Evolutionary conservation across 2,329 filamentous ascomycete genomes (phyloP).

Genomic region (Venturia carpophila): DNA sequence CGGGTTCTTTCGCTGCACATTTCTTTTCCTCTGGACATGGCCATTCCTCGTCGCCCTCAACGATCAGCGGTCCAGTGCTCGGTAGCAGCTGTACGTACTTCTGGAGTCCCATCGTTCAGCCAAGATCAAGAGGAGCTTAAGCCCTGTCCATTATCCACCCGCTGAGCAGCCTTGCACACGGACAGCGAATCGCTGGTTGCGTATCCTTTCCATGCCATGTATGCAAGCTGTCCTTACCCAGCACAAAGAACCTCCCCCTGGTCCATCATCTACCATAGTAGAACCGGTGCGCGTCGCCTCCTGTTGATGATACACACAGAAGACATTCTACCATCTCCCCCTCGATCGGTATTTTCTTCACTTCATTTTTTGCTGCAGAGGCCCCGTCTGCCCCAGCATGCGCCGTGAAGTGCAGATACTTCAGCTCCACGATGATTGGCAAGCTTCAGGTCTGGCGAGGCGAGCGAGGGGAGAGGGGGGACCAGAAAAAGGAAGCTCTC

Average conservation of each 20-base stretch:
- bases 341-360: neutral
- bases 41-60: neutral
- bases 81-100: too few relatives aligned
- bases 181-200: neutral
- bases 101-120: too few relatives aligned
- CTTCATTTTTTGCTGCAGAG: neutral
- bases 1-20: too few relatives aligned
- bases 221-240: neutral
- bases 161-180: neutral
- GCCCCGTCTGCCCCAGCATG: neutral
- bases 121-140: neutral
- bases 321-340: neutral
- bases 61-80: neutral
- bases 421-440: slow-evolving; percentile 16
- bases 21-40: neutral
- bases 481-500: neutral
- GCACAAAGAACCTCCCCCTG: neutral
- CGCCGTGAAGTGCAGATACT: neutral
- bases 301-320: neutral
- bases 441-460: slow-evolving; percentile 17
- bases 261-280: neutral
- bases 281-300: neutral
- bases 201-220: too few relatives aligned
- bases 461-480: slow-evolving; percentile 11
- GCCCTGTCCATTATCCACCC: neutral